Conservation (phyloP, 1,284 basidiomycete genomes). For the Ceratobasidium sp. region DNA sequence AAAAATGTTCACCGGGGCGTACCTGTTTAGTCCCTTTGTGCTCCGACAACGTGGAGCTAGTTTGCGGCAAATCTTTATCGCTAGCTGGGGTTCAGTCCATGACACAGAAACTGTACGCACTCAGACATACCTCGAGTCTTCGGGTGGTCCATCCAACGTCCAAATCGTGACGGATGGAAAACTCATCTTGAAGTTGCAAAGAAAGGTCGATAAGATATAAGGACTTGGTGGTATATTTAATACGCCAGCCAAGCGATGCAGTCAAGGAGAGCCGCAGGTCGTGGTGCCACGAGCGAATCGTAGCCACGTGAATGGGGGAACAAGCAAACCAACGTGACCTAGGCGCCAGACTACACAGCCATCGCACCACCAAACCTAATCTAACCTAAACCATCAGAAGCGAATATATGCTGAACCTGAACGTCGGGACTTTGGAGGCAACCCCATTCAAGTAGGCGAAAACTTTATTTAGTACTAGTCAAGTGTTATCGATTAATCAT, state of each 20-base stretch:
- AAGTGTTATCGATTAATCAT: no score
- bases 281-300: background rate
- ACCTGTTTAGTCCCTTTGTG: no score
- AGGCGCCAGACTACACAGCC: no score
- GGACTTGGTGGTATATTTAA: no score
- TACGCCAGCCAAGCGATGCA: background rate
- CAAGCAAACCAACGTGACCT: no score
- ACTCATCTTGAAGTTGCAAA: background rate
- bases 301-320: background rate
- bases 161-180: constrained; percentile 17
- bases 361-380: no score
- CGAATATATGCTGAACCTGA: background rate
- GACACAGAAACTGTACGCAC: background rate
- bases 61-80: no score
- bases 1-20: background rate
- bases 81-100: background rate
- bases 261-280: background rate
- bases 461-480: no score
- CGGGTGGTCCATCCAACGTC: constrained; percentile 36
- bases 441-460: no score
- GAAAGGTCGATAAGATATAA: no score
- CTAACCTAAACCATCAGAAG: no score
- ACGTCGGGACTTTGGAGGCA: no score
- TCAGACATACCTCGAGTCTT: constrained; percentile 17
- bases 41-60: background rate